Evolutionary conservation across 352 stramenopile genomes (phyloP), one percentile per base, ranked within the genome.

Genomic region (Globisporangium viniferum): DNA sequence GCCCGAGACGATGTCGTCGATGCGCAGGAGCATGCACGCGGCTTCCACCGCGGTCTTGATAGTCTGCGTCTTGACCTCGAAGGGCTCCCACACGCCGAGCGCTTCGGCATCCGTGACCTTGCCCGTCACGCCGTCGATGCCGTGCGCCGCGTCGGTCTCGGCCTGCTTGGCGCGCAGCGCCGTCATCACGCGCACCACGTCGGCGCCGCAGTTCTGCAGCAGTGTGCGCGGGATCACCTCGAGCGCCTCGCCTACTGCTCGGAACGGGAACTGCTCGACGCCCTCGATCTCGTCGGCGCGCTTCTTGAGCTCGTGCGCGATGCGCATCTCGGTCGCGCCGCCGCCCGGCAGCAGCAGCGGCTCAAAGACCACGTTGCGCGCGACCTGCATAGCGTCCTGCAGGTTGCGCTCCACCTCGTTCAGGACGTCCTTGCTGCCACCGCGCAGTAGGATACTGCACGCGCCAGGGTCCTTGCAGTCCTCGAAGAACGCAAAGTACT

Each of bases 371-470:
- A 99, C 95, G 80, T 99, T 99, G 46, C 97, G 91, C 35, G 98
- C 97, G 41, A 99, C 98, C 82, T 99, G 97, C 97, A 99, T 99
- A 56, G 97, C 98, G 86, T 99, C 98, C 72, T 98, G 92, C 33
- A 99, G 84, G 80, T 99, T 99, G 67, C 98, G 88, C 84, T 99
- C 98, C 66, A 99, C 92, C 86, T 99, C 98, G 86, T 99, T 99
- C 55, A 99, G 88, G 29, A 99, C 97, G 82, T 99, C 98, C 81
- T 99, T 99, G 77, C 90, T 98, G 55, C 97, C 98, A 62, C 98
- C 98, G 58, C 98, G 91, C 29, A 99, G 88, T 39, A 99, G 76
- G 56, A 99, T 96, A 54, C 97, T 99, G 81, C 98, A 99, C 15
- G 98, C 98, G 71, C 99, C 99, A 6, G 98, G 96, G 78, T 99